Conservation (phyloP, 2,329 filamentous ascomycete species). For the Ophiosphaerella korrae region DNA sequence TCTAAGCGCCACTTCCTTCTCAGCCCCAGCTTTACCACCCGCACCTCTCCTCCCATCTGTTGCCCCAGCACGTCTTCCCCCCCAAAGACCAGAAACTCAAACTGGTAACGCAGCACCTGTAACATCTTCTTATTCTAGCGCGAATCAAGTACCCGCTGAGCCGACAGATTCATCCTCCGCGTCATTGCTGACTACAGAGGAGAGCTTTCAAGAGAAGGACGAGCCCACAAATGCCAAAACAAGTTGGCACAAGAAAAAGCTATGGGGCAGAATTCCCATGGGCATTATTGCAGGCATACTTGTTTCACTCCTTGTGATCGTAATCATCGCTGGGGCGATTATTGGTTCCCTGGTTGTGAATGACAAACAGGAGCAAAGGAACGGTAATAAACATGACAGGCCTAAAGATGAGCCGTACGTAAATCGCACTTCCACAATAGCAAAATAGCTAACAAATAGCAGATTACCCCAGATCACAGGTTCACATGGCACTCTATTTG, state of each 20-base stretch:
- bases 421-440: background rate
- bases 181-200: conserved; percentile 30
- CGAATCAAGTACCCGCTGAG: conserved; percentile 25
- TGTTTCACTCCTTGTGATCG: conserved; percentile 53
- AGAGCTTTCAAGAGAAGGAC: conserved; percentile 35
- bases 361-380: conserved; percentile 24
- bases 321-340: conserved; percentile 58
- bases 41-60: conserved; percentile 30
- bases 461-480: conserved; percentile 53
- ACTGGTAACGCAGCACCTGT: conserved; percentile 29
- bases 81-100: conserved; percentile 40
- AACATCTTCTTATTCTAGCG: conserved; percentile 12
- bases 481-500: conserved; percentile 53
- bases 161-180: conserved; percentile 36
- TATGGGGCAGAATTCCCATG: conserved; percentile 57
- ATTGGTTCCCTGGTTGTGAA: conserved; percentile 60
- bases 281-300: conserved; percentile 56
- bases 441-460: conserved; percentile 19
- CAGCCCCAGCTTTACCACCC: conserved; percentile 20
- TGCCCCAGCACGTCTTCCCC: conserved; percentile 35
- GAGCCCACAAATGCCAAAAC: conserved; percentile 26
- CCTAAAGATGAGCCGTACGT: conserved; percentile 40
- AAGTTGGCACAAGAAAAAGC: conserved; percentile 49
- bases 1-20: conserved; percentile 23
- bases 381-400: conserved; percentile 16